Base-by-base conservation (phyloP, 225 moss, liverwort and hornwort genomes). In the Polytrichum formosum region DNA sequence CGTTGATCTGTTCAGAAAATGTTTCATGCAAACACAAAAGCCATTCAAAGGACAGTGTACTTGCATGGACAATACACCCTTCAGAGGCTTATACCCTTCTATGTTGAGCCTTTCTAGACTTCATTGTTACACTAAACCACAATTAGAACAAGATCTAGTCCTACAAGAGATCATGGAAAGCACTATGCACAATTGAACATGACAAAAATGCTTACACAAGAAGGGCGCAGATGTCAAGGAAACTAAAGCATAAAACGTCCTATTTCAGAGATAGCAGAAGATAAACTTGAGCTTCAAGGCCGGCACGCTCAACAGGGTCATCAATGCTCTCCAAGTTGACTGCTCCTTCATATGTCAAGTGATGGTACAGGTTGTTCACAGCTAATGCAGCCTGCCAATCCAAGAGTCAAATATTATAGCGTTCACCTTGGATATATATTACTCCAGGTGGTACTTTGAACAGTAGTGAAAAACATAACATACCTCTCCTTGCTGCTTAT, bases 261-360 rank as follows among this genome's bases (percentile, higher is more conserved):
- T 27, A 26, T 18, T 31, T 46, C 56, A 35, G 25, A 27, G 37
- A 67, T 23, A 66, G 28, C 29, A 70, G 25, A 67, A 73, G 27
- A 61, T 83, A 9, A 8, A 97, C 97, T 92, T 98, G 94, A 70
- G 94, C 94, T 85, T 94, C 97, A 72, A 98, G 87, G 67, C 97
- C 91, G 67, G 94, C 94, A 73, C 91, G 97, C 78, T 98, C 84
- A 56, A 90, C 90, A 76, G 90, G 91, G 77, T 92, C 81, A 76
- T 94, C 92, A 75, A 98, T 87, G 58, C 74, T 83, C 54, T 98
- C 97, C 67, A 98, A 83, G 81, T 94, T 92, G 26, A 94, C 92
- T 70, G 94, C 92, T 82, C 97, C 97, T 84, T 98, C 97, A 72
- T 98, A 98, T 6, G 92, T 94, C 55, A 98, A 79, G 78, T 94